A percentile compares a stretch with the other conserved stretches of the same genome.
These are phyloP conservation scores for Triangularia verruculosa DNA, from an alignment of 2,329 filamentous ascomycete genomes.

Conservation along the genomic window DNA sequence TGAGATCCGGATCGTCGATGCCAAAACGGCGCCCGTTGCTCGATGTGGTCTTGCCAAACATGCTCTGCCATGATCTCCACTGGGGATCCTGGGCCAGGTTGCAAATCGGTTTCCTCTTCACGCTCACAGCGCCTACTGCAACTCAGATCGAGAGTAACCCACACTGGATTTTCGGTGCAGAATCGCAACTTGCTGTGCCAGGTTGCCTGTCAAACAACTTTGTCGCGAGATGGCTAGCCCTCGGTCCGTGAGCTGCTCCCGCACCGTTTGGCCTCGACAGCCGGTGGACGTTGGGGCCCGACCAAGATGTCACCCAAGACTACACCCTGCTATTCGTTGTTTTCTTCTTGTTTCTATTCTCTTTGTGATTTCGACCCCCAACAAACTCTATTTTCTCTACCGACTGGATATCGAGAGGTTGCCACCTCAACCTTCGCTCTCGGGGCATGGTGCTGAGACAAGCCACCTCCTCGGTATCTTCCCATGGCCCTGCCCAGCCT, in stretches of 20 bases:
- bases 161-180: constrained; percentile 33
- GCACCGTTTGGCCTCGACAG: constrained; percentile 10
- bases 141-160: constrained; percentile 23
- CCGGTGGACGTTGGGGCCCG: not conserved
- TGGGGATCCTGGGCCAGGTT: constrained; percentile 28
- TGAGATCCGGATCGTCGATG: constrained; percentile 24
- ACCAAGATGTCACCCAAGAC: not conserved
- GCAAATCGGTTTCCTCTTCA: constrained; percentile 19
- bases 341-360: constrained; percentile 10
- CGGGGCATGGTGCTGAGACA: constrained; percentile 36
- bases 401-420: constrained; percentile 12
- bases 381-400: constrained; percentile 6
- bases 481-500: constrained; percentile 21
- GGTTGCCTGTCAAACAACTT: constrained; percentile 26
- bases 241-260: constrained; percentile 22
- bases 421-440: constrained; percentile 20
- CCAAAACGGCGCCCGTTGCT: constrained; percentile 31
- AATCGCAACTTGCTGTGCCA: constrained; percentile 24
- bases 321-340: constrained; percentile 7
- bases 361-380: constrained; percentile 7
- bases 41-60: constrained; percentile 33
- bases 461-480: constrained; percentile 37
- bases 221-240: constrained; percentile 23
- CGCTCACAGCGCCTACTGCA: constrained; percentile 12
- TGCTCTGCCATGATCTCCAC: constrained; percentile 34